Conservation (phyloP, 305 asterid species). For the Fraxinus paxiana region DNA sequence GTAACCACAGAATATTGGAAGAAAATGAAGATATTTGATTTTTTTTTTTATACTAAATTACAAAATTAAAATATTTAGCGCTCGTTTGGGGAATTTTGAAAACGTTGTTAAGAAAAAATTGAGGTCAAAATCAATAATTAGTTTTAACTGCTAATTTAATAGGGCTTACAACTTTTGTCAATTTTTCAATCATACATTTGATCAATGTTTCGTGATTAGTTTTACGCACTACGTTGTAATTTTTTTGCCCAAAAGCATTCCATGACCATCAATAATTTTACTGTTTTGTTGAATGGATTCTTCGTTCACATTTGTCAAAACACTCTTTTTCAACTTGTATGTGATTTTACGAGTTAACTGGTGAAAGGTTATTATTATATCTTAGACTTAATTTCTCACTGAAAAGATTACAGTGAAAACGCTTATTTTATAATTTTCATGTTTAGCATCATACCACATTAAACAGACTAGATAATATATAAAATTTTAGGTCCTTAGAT, state of each 20-base stretch:
- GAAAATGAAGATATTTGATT: not conserved
- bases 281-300: not conserved
- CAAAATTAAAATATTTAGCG: not conserved
- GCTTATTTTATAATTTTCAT: not conserved
- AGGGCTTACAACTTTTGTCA: too few relatives aligned
- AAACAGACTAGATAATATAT: not conserved
- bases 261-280: not conserved
- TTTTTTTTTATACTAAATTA: not conserved
- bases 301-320: not conserved
- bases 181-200: not conserved
- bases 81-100: not conserved
- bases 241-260: not conserved
- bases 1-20: not conserved
- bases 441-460: not conserved
- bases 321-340: not conserved
- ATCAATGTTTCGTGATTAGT: not conserved
- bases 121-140: not conserved
- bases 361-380: not conserved
- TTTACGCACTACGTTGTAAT: not conserved
- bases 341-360: not conserved
- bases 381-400: not conserved
- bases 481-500: not conserved
- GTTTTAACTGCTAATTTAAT: too few relatives aligned
- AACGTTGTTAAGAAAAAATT: not conserved
- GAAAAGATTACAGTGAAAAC: not conserved